Percentiles rank a stretch among this genome's conserved stretches.
Conservation (phyloP, 2,329 filamentous ascomycete genomes). For the Pseudogymnoascus sp. region DNA sequence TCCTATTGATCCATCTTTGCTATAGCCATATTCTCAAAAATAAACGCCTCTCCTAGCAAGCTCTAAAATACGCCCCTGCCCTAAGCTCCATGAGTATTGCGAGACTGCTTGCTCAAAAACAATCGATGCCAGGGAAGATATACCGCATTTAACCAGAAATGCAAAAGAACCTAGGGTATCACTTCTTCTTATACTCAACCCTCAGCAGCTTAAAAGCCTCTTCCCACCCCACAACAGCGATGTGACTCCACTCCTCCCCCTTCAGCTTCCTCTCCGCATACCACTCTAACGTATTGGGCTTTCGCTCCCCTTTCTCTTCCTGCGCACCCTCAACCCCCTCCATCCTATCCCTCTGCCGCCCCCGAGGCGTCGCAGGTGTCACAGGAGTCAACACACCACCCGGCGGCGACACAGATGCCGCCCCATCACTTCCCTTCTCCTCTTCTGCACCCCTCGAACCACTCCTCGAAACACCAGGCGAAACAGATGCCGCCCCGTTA, state of each 20-base stretch:
- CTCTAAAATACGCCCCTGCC: neutral
- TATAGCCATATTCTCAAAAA: neutral
- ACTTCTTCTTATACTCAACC: conserved; percentile 5
- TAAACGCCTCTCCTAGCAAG: neutral
- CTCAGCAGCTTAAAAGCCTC: conserved; percentile 10
- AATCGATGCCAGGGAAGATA: neutral
- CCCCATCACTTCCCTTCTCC: no score
- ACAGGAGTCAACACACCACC: neutral
- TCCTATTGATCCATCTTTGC: neutral
- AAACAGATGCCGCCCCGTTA: neutral
- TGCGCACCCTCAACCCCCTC: neutral
- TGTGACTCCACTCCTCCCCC: conserved; percentile 42
- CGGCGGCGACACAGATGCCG: neutral
- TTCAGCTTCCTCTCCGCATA: conserved; percentile 39
- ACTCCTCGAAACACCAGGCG: neutral
- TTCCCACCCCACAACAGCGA: conserved; percentile 38
- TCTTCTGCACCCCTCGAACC: neutral
- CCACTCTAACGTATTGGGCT: conserved; percentile 39
- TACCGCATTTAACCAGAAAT: neutral
- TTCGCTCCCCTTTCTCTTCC: neutral
- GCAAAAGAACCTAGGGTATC: conserved; percentile 2
- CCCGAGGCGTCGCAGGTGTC: neutral
- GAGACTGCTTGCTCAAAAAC: neutral
- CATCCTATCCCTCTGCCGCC: neutral
- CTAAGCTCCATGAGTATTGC: neutral